Evolutionary conservation across 495 filamentous ascomycete species (phyloP).

Genomic region (Trichoderma gamsii): DNA sequence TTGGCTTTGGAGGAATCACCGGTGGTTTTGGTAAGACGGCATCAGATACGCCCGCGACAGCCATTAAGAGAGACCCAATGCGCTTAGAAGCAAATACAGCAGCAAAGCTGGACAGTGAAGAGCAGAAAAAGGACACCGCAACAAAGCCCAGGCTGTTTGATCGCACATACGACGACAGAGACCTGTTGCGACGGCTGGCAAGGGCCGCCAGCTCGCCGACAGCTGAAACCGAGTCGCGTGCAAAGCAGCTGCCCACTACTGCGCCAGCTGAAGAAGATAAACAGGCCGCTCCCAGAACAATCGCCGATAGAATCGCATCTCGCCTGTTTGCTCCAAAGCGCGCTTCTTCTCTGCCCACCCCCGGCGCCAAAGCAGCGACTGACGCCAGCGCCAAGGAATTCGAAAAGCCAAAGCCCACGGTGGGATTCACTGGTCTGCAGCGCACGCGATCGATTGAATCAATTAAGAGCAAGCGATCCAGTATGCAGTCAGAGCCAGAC

Average conservation of each 20-base stretch:
- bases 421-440: slow-evolving; percentile 36
- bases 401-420: slow-evolving; percentile 21
- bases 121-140: slow-evolving; percentile 9
- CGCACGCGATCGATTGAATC: slow-evolving; percentile 35
- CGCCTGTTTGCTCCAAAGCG: neutral
- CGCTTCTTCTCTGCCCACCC: neutral
- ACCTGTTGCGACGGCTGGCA: slow-evolving; percentile 58
- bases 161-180: slow-evolving; percentile 53
- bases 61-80: slow-evolving; percentile 33
- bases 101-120: slow-evolving; percentile 22
- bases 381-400: slow-evolving; percentile 6
- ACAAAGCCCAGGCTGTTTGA: slow-evolving; percentile 27
- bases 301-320: neutral
- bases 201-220: slow-evolving; percentile 51
- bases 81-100: slow-evolving; percentile 17
- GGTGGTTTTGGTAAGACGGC: slow-evolving; percentile 20
- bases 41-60: slow-evolving; percentile 46
- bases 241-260: slow-evolving; percentile 4
- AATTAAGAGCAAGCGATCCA: slow-evolving; percentile 32
- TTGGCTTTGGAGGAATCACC: neutral
- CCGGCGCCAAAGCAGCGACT: slow-evolving; percentile 10
- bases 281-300: neutral
- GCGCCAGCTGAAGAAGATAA: neutral
- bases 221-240: slow-evolving; percentile 5
- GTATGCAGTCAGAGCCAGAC: slow-evolving; percentile 44